Percentiles rank a stretch among this genome's conserved stretches.
phyloP scores from a whole-genome alignment of 371 early-diverging fungal genomes.

The Circinella minor region DNA sequence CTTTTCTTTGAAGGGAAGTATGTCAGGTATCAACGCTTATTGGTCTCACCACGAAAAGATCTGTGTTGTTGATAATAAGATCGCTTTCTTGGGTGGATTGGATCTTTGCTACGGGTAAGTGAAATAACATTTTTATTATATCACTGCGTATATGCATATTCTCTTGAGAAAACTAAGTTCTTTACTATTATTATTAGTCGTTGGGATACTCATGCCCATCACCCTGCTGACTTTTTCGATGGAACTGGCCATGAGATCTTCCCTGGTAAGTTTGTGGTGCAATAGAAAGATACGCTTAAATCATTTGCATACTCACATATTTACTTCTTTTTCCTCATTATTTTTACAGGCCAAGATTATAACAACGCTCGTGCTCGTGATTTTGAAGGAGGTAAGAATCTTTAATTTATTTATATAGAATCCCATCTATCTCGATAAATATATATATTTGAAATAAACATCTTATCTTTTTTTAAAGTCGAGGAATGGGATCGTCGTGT shows the following conservation, averaged over 20 bases:
- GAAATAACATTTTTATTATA: neutral
- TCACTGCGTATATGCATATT: neutral
- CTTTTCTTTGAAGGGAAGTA: conserved; percentile 47
- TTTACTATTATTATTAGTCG: conserved; percentile 51
- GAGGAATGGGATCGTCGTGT: conserved; percentile 60
- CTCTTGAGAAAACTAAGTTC: neutral
- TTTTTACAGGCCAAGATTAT: conserved; percentile 81
- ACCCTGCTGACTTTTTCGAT: conserved; percentile 54
- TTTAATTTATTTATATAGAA: neutral
- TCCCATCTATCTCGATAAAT: neutral
- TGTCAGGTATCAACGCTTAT: conserved; percentile 58
- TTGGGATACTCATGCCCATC: conserved; percentile 72
- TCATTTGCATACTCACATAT: neutral
- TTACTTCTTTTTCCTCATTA: too few relatives aligned
- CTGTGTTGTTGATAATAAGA: conserved; percentile 71
- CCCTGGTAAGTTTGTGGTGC: conserved; percentile 28
- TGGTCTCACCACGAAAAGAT: conserved; percentile 89
- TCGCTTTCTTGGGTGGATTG: conserved; percentile 84
- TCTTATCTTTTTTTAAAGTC: conserved; percentile 52
- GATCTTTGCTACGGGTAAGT: conserved; percentile 77
- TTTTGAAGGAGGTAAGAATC: conserved; percentile 69
- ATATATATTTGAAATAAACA: neutral
- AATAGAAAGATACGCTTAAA: neutral
- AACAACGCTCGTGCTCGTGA: conserved; percentile 90
- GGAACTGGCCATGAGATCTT: conserved; percentile 40